Evolutionary conservation across 2,329 filamentous ascomycete genomes (phyloP).

Genomic region (Cercospora brassicicola): DNA sequence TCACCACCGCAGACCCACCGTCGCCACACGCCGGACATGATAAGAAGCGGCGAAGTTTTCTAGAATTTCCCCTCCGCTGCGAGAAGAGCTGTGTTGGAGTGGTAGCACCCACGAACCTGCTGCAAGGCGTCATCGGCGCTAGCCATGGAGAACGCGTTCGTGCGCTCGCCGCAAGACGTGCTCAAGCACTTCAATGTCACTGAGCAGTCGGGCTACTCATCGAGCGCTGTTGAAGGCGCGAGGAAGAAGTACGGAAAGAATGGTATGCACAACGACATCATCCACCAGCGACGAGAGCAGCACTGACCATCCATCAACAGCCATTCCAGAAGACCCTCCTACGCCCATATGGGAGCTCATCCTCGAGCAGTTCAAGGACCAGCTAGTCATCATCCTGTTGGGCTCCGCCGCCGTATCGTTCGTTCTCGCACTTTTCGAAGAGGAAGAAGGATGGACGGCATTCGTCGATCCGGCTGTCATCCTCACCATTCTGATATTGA

Average conservation of each 20-base stretch:
- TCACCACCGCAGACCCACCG: not conserved
- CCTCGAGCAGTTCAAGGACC: conserved; percentile 98
- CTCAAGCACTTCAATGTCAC: conserved; percentile 41
- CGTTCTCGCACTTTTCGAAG: conserved; percentile 86
- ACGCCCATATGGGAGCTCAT: conserved; percentile 96
- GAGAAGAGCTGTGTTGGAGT: not conserved
- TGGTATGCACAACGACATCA: conserved; percentile 30
- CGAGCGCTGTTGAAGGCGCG: conserved; percentile 34
- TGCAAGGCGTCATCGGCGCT: conserved; percentile 8
- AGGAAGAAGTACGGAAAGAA: conserved; percentile 42
- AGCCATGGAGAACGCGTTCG: conserved; percentile 42
- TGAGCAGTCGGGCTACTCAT: conserved; percentile 37
- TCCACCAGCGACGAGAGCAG: not conserved
- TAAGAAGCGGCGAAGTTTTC: not conserved
- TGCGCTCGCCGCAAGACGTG: conserved; percentile 39
- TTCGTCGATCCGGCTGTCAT: conserved; percentile 97
- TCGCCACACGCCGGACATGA: conserved; percentile 4
- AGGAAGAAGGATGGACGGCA: conserved; percentile 89
- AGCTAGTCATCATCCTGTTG: conserved; percentile 91
- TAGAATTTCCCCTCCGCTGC: not conserved
- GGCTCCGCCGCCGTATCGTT: conserved; percentile 93
- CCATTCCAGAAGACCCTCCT: conserved; percentile 83
- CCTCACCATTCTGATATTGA: conserved; percentile 92
- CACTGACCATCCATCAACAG: conserved; percentile 44
- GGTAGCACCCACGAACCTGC: not conserved